Percentiles rank a stretch among this genome's conserved stretches.
Evolutionary conservation across 2,329 filamentous ascomycete species (phyloP).

Genomic region (Aspergillus fructus): DNA sequence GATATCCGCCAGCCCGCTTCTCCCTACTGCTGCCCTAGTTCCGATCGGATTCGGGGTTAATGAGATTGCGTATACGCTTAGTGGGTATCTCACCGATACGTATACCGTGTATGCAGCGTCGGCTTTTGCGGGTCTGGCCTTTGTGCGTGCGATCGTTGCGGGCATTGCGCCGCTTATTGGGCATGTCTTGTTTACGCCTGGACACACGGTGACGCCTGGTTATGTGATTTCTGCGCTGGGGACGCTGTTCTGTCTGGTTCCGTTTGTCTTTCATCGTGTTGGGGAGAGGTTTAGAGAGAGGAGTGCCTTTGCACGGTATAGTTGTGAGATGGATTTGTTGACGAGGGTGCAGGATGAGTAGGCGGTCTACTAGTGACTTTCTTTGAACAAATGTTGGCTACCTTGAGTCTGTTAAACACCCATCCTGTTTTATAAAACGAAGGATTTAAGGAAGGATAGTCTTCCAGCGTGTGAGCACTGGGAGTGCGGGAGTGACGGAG

Average conservation of each 20-base stretch:
- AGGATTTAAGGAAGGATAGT: too few relatives aligned
- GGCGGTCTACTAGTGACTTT: too few relatives aligned
- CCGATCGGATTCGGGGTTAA: constrained; percentile 16
- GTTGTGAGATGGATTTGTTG: not conserved
- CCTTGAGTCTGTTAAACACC: too few relatives aligned
- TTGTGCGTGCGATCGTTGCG: constrained; percentile 13
- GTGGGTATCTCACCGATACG: constrained; percentile 18
- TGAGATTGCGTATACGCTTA: constrained; percentile 11
- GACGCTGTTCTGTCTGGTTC: constrained; percentile 18
- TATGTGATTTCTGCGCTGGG: constrained; percentile 15
- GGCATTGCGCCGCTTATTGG: constrained; percentile 12
- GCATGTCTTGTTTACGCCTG: constrained; percentile 9
- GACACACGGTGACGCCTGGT: constrained; percentile 3
- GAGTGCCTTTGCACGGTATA: constrained; percentile 33
- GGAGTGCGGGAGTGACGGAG: too few relatives aligned
- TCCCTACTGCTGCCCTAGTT: constrained; percentile 7
- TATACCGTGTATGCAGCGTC: constrained; percentile 18
- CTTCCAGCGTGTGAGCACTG: too few relatives aligned
- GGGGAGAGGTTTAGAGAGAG: constrained; percentile 13
- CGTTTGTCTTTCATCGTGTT: constrained; percentile 14
- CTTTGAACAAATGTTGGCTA: too few relatives aligned
- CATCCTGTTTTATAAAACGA: too few relatives aligned
- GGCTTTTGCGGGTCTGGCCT: constrained; percentile 13
- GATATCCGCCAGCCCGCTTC: not conserved
- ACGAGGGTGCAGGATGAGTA: not conserved